These are phyloP conservation scores for Straminergon stramineum DNA, from an alignment of 225 moss, liverwort and hornwort species.

Conservation along the genomic window DNA sequence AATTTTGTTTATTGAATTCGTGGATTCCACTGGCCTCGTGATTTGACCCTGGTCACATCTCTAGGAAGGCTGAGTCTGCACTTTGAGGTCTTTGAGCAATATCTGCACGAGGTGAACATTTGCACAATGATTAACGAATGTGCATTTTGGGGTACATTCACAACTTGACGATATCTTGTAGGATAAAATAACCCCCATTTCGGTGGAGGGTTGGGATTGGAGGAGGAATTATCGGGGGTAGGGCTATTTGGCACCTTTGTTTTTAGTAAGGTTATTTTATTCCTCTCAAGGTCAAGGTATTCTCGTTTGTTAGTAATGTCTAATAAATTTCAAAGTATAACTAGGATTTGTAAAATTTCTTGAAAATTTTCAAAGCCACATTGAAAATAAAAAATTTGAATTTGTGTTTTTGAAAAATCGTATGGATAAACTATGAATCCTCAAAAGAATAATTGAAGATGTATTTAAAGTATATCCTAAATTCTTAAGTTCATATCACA, in stretches of 20 bases:
- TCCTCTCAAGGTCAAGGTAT: not conserved
- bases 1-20: not conserved
- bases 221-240: not conserved
- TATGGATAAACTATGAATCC: too few relatives aligned
- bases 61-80: not conserved
- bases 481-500: too few relatives aligned
- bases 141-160: not conserved
- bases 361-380: too few relatives aligned
- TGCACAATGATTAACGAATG: not conserved
- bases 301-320: fast-evolving
- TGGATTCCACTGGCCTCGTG: not conserved
- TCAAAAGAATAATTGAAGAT: too few relatives aligned
- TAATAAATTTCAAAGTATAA: not conserved
- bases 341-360: not conserved
- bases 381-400: not conserved
- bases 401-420: not conserved
- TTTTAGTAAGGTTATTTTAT: not conserved
- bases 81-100: not conserved
- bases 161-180: not conserved
- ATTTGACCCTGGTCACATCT: not conserved
- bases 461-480: too few relatives aligned
- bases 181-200: not conserved
- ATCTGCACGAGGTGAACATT: not conserved
- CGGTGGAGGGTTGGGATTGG: not conserved
- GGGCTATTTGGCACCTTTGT: not conserved